Evolutionary conservation across 495 filamentous ascomycete species (phyloP).

Genomic region (Pseudoneurospora amorphoporcata): DNA sequence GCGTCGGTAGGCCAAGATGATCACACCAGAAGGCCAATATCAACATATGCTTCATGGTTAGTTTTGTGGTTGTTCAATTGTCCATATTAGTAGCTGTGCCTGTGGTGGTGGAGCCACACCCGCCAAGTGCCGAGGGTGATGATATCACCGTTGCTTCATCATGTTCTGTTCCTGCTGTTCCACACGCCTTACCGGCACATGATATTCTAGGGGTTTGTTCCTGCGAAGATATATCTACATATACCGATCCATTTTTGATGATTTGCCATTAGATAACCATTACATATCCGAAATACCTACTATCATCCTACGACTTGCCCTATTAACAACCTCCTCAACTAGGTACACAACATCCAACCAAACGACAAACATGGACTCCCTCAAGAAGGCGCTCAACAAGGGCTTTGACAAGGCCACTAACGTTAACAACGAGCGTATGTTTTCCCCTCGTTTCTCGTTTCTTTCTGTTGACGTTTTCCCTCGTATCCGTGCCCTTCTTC

Average conservation of each 20-base stretch:
- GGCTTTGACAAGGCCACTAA: slow-evolving; percentile 5
- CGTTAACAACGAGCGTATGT: slow-evolving; percentile 8
- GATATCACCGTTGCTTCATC: background rate
- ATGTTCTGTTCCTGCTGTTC: background rate
- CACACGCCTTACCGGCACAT: too few species aligned
- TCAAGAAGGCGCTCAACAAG: slow-evolving; percentile 6
- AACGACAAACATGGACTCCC: slow-evolving; percentile 2
- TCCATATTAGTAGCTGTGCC: background rate
- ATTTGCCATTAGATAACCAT: background rate
- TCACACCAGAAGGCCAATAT: too few species aligned
- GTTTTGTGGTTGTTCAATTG: too few species aligned
- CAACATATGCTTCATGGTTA: too few species aligned
- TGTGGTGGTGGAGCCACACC: background rate
- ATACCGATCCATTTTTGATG: too few species aligned
- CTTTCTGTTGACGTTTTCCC: background rate
- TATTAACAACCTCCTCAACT: background rate
- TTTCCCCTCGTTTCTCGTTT: background rate
- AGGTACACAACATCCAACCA: background rate
- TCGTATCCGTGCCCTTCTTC: background rate
- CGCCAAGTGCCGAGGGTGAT: background rate
- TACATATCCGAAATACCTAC: background rate
- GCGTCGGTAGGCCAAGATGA: background rate
- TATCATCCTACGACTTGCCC: background rate
- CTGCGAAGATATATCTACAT: background rate
- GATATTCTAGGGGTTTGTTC: background rate